Evolutionary conservation across 495 filamentous ascomycete genomes (phyloP), one percentile per base, ranked within the genome.

Genomic region (Talaromyces stipitatus): DNA sequence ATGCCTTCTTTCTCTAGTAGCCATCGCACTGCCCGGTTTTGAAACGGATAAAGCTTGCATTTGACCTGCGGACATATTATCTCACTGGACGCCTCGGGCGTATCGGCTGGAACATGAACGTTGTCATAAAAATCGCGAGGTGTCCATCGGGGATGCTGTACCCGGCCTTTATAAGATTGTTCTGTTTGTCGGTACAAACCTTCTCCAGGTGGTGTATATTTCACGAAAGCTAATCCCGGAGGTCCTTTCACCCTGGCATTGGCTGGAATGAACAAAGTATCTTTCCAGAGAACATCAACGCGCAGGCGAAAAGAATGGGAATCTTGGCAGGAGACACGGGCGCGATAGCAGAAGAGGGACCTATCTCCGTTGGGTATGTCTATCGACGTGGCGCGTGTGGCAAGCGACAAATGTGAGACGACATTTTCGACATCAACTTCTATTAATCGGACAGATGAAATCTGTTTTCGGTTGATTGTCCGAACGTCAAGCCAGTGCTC

Each of bases 11-110:
- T 75, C 52, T 64, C 59, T 28, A 91, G 59, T 58, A 92, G 71
- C 87, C 88, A 92, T 45, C 77, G 68, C 4, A 91, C 78, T n/a
- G 88, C 79, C 60, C 88, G 75, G 57, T 78, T 76, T 63, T 92
- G 88, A 60, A 90, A 92, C 0, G 87, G 85, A 62, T 85, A 87
- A 3, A 91, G 72, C 26, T 78, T 63, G 58, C 75, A 84, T 12
- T 74, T 64, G 4, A 82, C 61, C 8, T 72, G 46, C 14, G 63
- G 63, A 38, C 71, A 71, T 60, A 70, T 66, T 3, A 84, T 68
- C n/a, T 68, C 50, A 12, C 66, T 66, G 18, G 79, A 69, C 38
- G 76, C 41, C 2, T 64, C 56, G 45, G 65, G 36, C 22, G 70
- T 72, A 30, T 69, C 67, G 4, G 60, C 53, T 5, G 86, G 85